phyloP scores from a whole-genome alignment of 495 filamentous ascomycete species.

The Annulohypoxylon moriforme region DNA sequence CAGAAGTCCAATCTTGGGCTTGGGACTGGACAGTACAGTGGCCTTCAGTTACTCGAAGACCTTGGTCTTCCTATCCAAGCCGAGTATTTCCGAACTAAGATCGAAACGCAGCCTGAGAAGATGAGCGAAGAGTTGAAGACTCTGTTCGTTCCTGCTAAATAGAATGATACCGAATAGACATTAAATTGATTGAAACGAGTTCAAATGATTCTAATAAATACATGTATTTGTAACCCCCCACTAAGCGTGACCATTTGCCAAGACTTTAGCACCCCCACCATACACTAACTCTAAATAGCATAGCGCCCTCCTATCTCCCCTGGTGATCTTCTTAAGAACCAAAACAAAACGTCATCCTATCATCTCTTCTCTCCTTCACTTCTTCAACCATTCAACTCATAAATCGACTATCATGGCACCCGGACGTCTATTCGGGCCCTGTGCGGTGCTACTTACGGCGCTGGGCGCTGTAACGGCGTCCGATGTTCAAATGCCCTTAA shows the following conservation, averaged over 20 bases:
- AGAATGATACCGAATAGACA: not conserved
- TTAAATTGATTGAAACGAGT: not conserved
- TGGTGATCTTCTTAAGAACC: constrained; percentile 17
- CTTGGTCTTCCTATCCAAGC: constrained; percentile 18
- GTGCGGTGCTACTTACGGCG: constrained; percentile 19
- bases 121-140: not conserved
- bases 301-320: constrained; percentile 20
- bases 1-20: not conserved
- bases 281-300: constrained; percentile 20
- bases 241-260: not conserved
- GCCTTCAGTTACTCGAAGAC: constrained; percentile 15
- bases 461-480: constrained; percentile 31
- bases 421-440: constrained; percentile 19
- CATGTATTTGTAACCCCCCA: not conserved
- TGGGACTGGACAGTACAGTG: not conserved
- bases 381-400: not conserved
- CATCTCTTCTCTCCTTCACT: constrained; percentile 1
- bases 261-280: not conserved
- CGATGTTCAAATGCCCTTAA: constrained; percentile 34
- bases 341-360: constrained; percentile 17
- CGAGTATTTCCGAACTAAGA: constrained; percentile 4
- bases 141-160: not conserved
- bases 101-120: not conserved
- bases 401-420: constrained; percentile 25
- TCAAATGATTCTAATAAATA: not conserved